These are phyloP conservation scores for Cardamine occulta DNA, from an alignment of 345 rosid genomes.

Conservation along the genomic window DNA sequence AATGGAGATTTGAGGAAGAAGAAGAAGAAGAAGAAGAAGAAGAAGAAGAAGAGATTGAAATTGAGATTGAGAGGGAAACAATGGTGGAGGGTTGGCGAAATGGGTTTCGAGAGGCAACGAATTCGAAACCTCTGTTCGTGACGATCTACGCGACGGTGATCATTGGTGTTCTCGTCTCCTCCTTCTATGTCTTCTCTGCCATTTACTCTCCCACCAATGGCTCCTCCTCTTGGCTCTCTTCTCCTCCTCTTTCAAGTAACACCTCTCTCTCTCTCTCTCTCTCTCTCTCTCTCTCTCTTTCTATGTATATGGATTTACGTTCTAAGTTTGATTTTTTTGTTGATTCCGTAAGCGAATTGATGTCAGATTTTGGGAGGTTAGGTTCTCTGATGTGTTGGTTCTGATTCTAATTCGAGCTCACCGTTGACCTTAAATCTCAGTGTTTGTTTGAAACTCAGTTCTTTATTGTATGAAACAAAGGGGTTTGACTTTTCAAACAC, in stretches of 20 bases:
- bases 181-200: constrained; percentile 88
- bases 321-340: constrained; percentile 9
- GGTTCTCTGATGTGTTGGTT: constrained; percentile 22
- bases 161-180: constrained; percentile 72
- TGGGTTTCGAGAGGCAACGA: constrained; percentile 67
- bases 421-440: constrained; percentile 33
- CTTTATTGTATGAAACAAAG: neutral
- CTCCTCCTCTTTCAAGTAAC: constrained; percentile 52
- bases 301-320: neutral
- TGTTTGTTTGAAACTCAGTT: neutral
- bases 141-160: constrained; percentile 83
- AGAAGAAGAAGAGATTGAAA: constrained; percentile 16
- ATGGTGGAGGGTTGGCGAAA: constrained; percentile 70
- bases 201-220: constrained; percentile 60
- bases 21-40: constrained; percentile 9
- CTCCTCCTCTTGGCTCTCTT: constrained; percentile 64
- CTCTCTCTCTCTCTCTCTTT: constrained; percentile 3
- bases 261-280: constrained; percentile 2
- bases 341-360: neutral
- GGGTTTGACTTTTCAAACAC: constrained; percentile 26
- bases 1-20: constrained; percentile 43
- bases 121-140: constrained; percentile 75
- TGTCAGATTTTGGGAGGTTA: constrained; percentile 4
- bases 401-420: constrained; percentile 8
- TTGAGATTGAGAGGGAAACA: constrained; percentile 3